phyloP scores from a whole-genome alignment of 129 eudicot species.

The Tanacetum coccineum region DNA sequence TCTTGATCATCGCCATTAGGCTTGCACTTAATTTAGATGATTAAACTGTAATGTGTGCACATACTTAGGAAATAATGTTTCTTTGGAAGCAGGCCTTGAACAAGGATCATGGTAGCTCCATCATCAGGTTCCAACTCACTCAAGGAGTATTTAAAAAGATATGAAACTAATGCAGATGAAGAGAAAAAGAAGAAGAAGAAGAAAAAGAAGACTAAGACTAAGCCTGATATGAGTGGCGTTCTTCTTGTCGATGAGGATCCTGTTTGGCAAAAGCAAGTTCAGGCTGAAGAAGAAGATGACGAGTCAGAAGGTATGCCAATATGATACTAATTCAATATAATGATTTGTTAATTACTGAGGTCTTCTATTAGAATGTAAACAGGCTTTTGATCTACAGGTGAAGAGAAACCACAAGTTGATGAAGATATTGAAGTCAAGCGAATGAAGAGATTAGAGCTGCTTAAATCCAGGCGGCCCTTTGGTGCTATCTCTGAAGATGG shows the following conservation, averaged over 20 bases:
- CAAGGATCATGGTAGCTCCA: slow-evolving; percentile 49
- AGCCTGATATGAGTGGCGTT: slow-evolving; percentile 52
- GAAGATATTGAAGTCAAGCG: slow-evolving; percentile 93
- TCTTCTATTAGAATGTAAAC: not conserved
- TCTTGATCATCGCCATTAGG: not conserved
- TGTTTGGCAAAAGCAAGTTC: slow-evolving; percentile 83
- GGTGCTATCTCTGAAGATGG: slow-evolving; percentile 94
- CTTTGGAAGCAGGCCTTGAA: slow-evolving; percentile 9
- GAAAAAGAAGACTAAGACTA: slow-evolving; percentile 51
- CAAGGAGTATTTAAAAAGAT: slow-evolving; percentile 81
- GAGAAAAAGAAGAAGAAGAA: slow-evolving; percentile 59
- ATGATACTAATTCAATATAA: not conserved
- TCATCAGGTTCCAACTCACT: slow-evolving; percentile 61
- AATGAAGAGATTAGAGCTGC: slow-evolving; percentile 77
- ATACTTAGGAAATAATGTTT: not conserved
- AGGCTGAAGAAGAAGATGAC: slow-evolving; percentile 60
- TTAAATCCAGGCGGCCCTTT: slow-evolving; percentile 57
- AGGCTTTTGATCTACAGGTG: slow-evolving; percentile 41
- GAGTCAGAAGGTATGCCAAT: slow-evolving; percentile 61
- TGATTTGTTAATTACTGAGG: too few species aligned
- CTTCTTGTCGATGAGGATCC: slow-evolving; percentile 89
- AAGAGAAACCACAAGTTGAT: slow-evolving; percentile 81
- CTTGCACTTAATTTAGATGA: slow-evolving; percentile 3
- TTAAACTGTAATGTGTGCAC: not conserved
- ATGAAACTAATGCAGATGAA: slow-evolving; percentile 50